These are phyloP conservation scores for Eucalyptus cloeziana DNA, from an alignment of 345 rosid genomes.

Conservation along the genomic window DNA sequence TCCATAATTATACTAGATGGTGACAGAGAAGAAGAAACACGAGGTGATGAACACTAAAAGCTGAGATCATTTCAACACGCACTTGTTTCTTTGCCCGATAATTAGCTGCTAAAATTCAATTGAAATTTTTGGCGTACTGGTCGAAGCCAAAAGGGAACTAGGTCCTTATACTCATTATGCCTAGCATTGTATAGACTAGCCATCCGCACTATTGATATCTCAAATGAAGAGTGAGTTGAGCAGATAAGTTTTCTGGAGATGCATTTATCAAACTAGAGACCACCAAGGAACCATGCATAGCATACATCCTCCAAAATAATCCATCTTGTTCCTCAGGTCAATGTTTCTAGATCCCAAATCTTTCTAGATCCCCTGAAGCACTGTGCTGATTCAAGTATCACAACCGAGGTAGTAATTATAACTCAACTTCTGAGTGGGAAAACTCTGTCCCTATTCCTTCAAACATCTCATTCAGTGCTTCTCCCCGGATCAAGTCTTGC, in stretches of 20 bases:
- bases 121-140: not conserved
- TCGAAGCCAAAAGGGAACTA: not conserved
- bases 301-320: not conserved
- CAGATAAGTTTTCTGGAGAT: not conserved
- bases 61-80: not conserved
- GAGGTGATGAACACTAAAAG: not conserved
- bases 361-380: not conserved
- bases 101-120: not conserved
- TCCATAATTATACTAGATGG: not conserved
- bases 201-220: not conserved
- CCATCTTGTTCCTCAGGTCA: not conserved
- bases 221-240: not conserved
- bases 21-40: not conserved
- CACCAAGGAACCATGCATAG: not conserved
- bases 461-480: not conserved
- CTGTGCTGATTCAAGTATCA: not conserved
- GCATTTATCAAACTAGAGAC: not conserved
- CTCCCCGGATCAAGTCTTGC: not conserved
- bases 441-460: not conserved
- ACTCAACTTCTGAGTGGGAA: not conserved
- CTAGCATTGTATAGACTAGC: not conserved
- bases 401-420: not conserved
- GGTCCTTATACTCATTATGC: not conserved
- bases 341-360: not conserved
- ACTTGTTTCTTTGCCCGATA: not conserved